Conservation (phyloP, 2,329 filamentous ascomycete species). For the Colletotrichum lupini region DNA sequence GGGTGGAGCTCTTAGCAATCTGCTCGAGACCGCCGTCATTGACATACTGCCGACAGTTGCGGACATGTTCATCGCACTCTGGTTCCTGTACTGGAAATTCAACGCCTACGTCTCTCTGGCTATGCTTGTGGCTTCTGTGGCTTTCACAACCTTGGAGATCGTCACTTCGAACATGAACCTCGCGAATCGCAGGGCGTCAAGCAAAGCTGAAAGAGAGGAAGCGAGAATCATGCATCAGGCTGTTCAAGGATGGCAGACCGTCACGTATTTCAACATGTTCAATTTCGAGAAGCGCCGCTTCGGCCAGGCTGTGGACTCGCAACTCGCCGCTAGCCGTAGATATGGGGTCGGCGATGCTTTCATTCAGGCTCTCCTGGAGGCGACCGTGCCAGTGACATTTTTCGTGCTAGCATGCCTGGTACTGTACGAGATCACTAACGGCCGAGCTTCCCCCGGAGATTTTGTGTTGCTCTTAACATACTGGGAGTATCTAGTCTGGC, state of each 20-base stretch:
- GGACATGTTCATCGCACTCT: conserved; percentile 70
- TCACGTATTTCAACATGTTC: conserved; percentile 55
- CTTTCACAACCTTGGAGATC: conserved; percentile 41
- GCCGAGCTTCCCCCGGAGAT: conserved; percentile 63
- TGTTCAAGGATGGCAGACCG: conserved; percentile 69
- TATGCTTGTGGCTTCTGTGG: conserved; percentile 41
- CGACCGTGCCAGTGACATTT: conserved; percentile 57
- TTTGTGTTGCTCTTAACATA: conserved; percentile 75
- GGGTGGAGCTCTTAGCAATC: conserved; percentile 67
- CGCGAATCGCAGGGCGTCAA: conserved; percentile 48
- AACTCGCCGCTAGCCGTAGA: conserved; percentile 37
- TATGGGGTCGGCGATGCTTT: conserved; percentile 40
- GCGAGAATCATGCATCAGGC: conserved; percentile 67
- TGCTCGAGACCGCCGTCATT: conserved; percentile 70
- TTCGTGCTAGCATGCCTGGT: conserved; percentile 50
- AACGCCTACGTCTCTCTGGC: conserved; percentile 66
- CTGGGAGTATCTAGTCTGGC: conserved; percentile 62
- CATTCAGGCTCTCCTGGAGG: conserved; percentile 45
- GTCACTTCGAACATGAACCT: conserved; percentile 51
- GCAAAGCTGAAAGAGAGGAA: conserved; percentile 58
- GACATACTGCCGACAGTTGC: conserved; percentile 70
- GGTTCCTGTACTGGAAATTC: conserved; percentile 71
- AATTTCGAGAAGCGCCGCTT: conserved; percentile 43
- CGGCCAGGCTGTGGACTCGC: conserved; percentile 39
- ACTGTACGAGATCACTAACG: conserved; percentile 61